Evolutionary conservation across 2,329 filamentous ascomycete species (phyloP), one percentile per base, ranked within the genome.

Genomic region (Colletotrichum spinosum): DNA sequence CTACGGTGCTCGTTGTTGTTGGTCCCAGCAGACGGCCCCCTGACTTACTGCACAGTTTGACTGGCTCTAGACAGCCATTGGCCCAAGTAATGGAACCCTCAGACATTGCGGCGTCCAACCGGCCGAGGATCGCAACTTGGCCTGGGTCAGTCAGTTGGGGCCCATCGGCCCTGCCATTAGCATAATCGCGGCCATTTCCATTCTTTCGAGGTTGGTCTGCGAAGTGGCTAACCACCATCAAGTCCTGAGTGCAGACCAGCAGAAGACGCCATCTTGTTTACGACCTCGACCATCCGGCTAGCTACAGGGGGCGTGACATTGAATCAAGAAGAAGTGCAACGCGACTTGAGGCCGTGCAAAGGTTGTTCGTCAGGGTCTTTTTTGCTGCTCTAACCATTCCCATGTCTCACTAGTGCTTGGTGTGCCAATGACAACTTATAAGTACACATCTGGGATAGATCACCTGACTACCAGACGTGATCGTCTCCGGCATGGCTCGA

Each of bases 101-200:
- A 65, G 62, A 62, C 57, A 50, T 34, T 59, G 60, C 56, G 60
- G 60, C 60, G 60, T 54, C 60, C 41, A 49, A 64, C 49, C 42
- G 50, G n/a, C 60, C 37, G 49, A 44, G 55, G 55, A 59, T 54
- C 49, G 25, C 50, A 65, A 60, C 56, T 55, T 60, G 61, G 44
- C 38, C 60, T 52, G 57, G 56, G 50, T 38, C 41, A 38, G 12
- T 15, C 25, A 9, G 46, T 50, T 25, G 15, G n/a, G 42, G 46
- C 25, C 10, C 42, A 51, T 55, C 25, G 38, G 37, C 38, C 51
- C 51, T 39, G 50, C 45, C 56, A 51, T 38, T 55, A 46, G 46
- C 46, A 50, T 55, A 54, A 34, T 35, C 38, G 52, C 15, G 56
- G 25, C 46, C 25, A 35, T 42, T 13, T 49, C 33, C 35, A 34